Conservation (phyloP, 2,329 filamentous ascomycete species). For the Ophiostoma sp. region DNA sequence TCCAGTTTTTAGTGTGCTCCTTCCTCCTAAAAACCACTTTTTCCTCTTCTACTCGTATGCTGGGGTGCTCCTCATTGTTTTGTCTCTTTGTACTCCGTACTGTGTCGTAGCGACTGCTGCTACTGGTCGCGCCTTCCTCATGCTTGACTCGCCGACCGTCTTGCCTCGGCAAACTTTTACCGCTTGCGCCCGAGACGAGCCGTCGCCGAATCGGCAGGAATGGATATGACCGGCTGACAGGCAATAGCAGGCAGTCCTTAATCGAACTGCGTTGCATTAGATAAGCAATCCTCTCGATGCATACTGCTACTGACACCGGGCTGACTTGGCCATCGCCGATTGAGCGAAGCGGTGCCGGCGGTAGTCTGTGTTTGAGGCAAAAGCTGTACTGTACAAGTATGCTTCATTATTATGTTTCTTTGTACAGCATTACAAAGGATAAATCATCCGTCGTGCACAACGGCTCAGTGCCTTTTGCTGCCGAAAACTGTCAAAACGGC, state of each 20-base stretch:
- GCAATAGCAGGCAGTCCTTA: neutral
- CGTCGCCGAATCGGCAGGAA: neutral
- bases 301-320: neutral
- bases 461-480: no score
- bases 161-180: conserved; percentile 8
- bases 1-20: conserved; percentile 3
- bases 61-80: neutral
- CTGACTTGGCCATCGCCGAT: neutral
- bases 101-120: no score
- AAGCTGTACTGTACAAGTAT: no score
- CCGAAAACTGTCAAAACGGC: no score
- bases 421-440: no score
- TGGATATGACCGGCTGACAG: neutral
- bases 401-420: no score
- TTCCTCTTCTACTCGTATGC: neutral
- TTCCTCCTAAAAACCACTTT: neutral
- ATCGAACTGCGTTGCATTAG: neutral
- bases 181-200: neutral
- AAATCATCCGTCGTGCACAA: no score
- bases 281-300: neutral
- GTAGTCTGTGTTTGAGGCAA: neutral
- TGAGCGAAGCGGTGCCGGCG: neutral
- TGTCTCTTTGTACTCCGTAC: neutral
- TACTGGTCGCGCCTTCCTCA: neutral
- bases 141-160: neutral